These are phyloP conservation scores for Spongispora temasekensis DNA, from an alignment of 1,284 basidiomycete species.

Conservation along the genomic window DNA sequence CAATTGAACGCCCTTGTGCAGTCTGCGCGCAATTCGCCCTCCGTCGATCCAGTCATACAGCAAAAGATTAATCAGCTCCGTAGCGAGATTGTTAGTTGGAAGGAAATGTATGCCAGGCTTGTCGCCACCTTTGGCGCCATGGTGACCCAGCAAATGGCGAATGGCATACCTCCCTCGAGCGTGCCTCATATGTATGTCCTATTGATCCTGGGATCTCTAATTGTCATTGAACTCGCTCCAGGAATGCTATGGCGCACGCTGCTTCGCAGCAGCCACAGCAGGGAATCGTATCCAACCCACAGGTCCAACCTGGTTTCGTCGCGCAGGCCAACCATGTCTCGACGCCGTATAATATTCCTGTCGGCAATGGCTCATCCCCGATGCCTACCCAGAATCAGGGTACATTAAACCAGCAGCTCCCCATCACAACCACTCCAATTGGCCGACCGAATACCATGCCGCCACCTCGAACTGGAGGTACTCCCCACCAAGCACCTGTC, in stretches of 20 bases:
- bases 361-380: conserved; percentile 22
- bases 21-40: conserved; percentile 16
- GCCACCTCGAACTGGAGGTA: conserved; percentile 31
- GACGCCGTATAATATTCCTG: conserved; percentile 26
- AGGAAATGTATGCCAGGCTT: conserved; percentile 41
- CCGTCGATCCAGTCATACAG: conserved; percentile 32
- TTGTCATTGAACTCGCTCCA: conserved; percentile 19
- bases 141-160: conserved; percentile 30
- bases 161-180: conserved; percentile 21
- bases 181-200: conserved; percentile 31
- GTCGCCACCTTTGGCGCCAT: conserved; percentile 20
- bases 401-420: conserved; percentile 23
- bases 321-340: conserved; percentile 24
- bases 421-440: conserved; percentile 26
- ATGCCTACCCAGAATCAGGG: conserved; percentile 26
- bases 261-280: conserved; percentile 23
- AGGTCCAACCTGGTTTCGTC: conserved; percentile 26
- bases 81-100: conserved; percentile 36
- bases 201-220: background rate
- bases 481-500: conserved; percentile 34
- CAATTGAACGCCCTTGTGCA: conserved; percentile 15
- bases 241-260: conserved; percentile 20
- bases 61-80: conserved; percentile 34
- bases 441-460: conserved; percentile 32
- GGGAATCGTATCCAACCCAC: conserved; percentile 11